These are phyloP conservation scores for Chlamydomonas sphaeroides DNA, from an alignment of 139 green algal genomes.

Conservation along the genomic window DNA sequence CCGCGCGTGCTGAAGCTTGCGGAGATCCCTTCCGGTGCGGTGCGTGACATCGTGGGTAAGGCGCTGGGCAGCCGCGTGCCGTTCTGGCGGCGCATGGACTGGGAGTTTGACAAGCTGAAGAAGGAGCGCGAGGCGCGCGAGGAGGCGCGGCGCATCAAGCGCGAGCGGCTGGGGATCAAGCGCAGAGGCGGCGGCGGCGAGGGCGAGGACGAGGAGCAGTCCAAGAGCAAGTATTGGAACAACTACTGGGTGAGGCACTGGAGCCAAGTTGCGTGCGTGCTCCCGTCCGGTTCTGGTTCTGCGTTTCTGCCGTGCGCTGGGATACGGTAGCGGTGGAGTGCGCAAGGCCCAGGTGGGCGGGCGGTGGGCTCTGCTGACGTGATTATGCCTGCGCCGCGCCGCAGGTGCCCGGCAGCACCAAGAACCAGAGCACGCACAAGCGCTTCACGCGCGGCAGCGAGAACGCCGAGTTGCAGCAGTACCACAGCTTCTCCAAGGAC, in stretches of 20 bases:
- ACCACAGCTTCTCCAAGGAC: slow-evolving; percentile 35
- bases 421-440: slow-evolving; percentile 26
- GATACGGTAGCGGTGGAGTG: too few species aligned
- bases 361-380: too few species aligned
- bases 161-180: slow-evolving; percentile 18
- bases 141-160: slow-evolving; percentile 18
- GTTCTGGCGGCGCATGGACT: slow-evolving; percentile 24
- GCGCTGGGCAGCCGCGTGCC: slow-evolving; percentile 6
- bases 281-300: too few species aligned
- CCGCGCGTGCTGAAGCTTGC: slow-evolving; percentile 1
- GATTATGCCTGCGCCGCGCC: too few species aligned
- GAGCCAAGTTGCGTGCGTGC: background rate
- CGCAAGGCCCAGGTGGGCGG: too few species aligned
- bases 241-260: slow-evolving; percentile 28
- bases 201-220: slow-evolving; percentile 30
- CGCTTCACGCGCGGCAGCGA: slow-evolving; percentile 3
- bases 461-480: slow-evolving; percentile 37
- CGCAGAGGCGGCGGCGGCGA: slow-evolving; percentile 10
- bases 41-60: slow-evolving; percentile 17
- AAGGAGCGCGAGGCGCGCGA: slow-evolving; percentile 26
- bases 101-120: background rate
- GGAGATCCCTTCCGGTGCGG: background rate
- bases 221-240: slow-evolving; percentile 27
- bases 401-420: slow-evolving; percentile 10
- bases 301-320: too few species aligned